Evolutionary conservation across 2,329 filamentous ascomycete species (phyloP).

Genomic region (Epichloe brachyelytri): DNA sequence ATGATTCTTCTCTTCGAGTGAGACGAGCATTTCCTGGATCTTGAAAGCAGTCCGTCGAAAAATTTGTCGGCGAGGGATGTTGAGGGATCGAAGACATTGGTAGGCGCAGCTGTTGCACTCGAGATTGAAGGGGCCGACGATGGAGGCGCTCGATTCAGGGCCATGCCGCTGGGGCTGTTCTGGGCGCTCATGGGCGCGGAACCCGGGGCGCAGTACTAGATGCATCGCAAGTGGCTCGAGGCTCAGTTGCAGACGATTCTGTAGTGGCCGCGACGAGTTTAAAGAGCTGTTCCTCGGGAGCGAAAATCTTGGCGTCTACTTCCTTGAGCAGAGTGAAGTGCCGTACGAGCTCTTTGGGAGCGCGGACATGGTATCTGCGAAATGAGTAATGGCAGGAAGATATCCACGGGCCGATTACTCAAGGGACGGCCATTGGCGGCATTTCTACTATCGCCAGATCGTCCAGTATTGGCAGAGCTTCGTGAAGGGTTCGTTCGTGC

Average conservation of each 20-base stretch:
- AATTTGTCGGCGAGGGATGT: conserved; percentile 55
- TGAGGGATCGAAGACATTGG: conserved; percentile 39
- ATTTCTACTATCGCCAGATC: conserved; percentile 30
- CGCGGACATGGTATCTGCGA: conserved; percentile 83
- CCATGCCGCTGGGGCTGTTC: conserved; percentile 32
- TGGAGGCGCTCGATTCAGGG: conserved; percentile 22
- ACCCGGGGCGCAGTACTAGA: conserved; percentile 27
- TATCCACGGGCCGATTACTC: conserved; percentile 49
- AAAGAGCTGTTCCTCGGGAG: conserved; percentile 70
- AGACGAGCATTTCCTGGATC: conserved; percentile 74
- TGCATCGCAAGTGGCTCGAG: conserved; percentile 31
- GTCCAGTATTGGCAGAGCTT: conserved; percentile 34
- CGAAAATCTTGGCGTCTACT: conserved; percentile 92
- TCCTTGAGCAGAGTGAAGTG: conserved; percentile 95
- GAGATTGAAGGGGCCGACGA: conserved; percentile 26
- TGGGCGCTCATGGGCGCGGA: conserved; percentile 37
- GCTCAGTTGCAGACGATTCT: conserved; percentile 34
- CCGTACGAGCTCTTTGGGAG: conserved; percentile 85
- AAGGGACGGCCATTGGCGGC: conserved; percentile 29
- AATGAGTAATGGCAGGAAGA: conserved; percentile 56
- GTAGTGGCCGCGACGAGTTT: conserved; percentile 57
- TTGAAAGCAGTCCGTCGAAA: conserved; percentile 68
- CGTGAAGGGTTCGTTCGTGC: conserved; percentile 51
- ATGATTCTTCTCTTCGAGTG: conserved; percentile 94
- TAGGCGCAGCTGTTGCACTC: conserved; percentile 21